These are phyloP conservation scores for Populus alba DNA, from an alignment of 345 rosid species.

Conservation along the genomic window DNA sequence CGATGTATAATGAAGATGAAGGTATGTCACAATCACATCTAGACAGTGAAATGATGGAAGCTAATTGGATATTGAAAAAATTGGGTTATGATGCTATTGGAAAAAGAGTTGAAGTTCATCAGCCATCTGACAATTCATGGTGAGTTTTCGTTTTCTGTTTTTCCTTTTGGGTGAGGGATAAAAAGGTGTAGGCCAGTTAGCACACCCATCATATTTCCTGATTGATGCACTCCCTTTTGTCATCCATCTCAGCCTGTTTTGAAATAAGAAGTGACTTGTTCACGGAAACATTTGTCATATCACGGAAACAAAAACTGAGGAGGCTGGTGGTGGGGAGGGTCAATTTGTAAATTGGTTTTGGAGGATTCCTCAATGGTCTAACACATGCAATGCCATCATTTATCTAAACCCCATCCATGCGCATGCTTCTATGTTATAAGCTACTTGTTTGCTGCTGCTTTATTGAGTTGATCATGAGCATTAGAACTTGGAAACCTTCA, in stretches of 20 bases:
- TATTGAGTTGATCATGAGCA: neutral
- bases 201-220: neutral
- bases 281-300: neutral
- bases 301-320: neutral
- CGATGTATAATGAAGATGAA: conserved; percentile 50
- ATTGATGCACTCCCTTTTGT: neutral
- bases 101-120: conserved; percentile 88
- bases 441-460: neutral
- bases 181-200: neutral
- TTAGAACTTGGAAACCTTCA: neutral
- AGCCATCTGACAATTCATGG: conserved; percentile 84
- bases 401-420: neutral
- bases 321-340: neutral
- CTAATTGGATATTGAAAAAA: conserved; percentile 93
- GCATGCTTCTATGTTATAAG: neutral
- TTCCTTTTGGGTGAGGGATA: neutral
- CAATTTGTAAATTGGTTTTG: neutral
- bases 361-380: neutral
- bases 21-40: conserved; percentile 43
- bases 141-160: conserved; percentile 27
- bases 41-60: conserved; percentile 87
- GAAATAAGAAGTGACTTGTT: neutral
- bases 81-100: conserved; percentile 93
- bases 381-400: neutral
- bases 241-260: neutral